Evolutionary conservation across 371 early-diverging fungal genomes (phyloP), one percentile per base, ranked within the genome.

Genomic region (Haplosporangium sp.): DNA sequence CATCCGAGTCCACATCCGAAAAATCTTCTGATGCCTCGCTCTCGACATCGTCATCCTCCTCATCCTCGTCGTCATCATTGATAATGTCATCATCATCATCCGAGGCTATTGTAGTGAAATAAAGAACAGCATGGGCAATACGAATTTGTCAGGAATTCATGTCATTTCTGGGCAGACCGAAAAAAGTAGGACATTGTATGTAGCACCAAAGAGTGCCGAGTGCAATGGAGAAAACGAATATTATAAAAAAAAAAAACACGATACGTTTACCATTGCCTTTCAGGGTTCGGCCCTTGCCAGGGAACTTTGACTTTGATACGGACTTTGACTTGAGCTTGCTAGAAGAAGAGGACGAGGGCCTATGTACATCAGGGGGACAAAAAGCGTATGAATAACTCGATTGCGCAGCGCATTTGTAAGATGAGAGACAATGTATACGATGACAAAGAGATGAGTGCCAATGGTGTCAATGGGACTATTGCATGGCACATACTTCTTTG

Each of bases 1-100:
- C 76, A 16, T 81, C 81, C 20, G 69, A 72, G 21, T 83, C 82
- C 50, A 69, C 82, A 46, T 81, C 80, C 47, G 81, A 77, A 40
- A 74, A 80, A 1, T 69, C 74, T 20, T 73, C 79, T 16, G 58
- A 60, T 16, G 41, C 23, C 40, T 70, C 69, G 18, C 65, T 65
- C 53, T 64, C 63, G 41, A 61, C 61, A 52, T 63, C 67, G n/a
- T 77, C 79, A 37, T 74, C 70, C 53, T 69, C 66, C 12, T 74
- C 70, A 47, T 69, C 66, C 8, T 64, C 72, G 21, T 81, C 74
- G 13, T 77, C 72, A 41, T 42, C 43, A 50, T 62, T 66, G 21
- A 54, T 38, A 45, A 57, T 61, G 41, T 69, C 74, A 52, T 74
- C 75, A 38, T 70, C 71, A 9, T 76, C 71, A 11, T 67, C 77